Evolutionary conservation across 2,329 filamentous ascomycete species (phyloP).

Genomic region (Cytospora schulzeri): DNA sequence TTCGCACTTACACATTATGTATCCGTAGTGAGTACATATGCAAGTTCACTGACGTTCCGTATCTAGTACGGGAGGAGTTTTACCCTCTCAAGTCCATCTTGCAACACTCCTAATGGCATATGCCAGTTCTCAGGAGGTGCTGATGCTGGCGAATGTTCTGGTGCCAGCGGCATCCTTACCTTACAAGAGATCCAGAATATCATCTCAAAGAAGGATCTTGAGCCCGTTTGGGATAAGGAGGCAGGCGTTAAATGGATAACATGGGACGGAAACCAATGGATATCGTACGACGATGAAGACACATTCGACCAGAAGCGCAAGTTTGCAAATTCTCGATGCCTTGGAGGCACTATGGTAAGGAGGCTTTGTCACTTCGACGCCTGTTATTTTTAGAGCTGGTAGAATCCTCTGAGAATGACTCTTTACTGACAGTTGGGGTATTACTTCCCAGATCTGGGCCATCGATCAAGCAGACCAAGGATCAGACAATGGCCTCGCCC

Average conservation of each 20-base stretch:
- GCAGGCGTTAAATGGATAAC: background rate
- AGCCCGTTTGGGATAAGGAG: background rate
- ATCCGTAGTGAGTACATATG: too few species aligned
- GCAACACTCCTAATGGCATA: background rate
- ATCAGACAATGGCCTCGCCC: too few species aligned
- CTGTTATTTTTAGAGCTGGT: too few species aligned
- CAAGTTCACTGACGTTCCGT: too few species aligned
- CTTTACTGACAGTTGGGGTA: too few species aligned
- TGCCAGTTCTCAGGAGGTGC: background rate
- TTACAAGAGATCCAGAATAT: background rate
- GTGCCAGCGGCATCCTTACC: background rate
- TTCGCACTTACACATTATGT: too few species aligned
- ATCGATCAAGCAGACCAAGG: too few species aligned
- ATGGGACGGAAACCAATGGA: background rate
- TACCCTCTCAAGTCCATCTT: background rate
- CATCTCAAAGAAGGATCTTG: background rate
- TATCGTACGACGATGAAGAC: conserved; percentile 7
- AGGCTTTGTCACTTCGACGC: too few species aligned
- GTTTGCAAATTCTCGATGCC: too few species aligned
- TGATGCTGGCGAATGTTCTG: background rate
- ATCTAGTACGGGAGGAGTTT: background rate
- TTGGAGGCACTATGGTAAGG: too few species aligned
- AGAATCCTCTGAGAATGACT: too few species aligned
- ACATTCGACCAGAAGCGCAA: background rate
- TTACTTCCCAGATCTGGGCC: too few species aligned